Evolutionary conservation across 495 filamentous ascomycete species (phyloP).

Genomic region (Letharia lupina): DNA sequence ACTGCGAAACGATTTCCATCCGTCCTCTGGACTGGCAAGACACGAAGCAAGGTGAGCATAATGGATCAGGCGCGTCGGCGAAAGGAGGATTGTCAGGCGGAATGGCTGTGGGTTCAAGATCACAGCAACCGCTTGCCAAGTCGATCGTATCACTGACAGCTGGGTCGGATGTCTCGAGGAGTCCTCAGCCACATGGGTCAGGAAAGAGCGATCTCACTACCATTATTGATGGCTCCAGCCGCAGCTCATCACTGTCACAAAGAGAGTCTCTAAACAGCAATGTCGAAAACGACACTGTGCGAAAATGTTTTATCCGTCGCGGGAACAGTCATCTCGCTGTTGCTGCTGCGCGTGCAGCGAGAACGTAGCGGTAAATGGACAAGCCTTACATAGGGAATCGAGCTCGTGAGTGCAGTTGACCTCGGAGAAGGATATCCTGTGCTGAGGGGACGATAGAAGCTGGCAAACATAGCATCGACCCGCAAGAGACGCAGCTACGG

Average conservation of each 20-base stretch:
- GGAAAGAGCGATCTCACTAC: background rate
- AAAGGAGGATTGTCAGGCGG: no score
- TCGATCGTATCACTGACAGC: background rate
- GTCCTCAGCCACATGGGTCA: background rate
- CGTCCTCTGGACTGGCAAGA: background rate
- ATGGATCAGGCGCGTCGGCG: background rate
- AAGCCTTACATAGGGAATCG: background rate
- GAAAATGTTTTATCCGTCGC: background rate
- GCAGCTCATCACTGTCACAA: constrained; percentile 4
- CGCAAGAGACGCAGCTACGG: no score
- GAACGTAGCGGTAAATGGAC: background rate
- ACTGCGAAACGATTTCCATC: background rate
- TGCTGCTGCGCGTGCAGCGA: constrained; percentile 9
- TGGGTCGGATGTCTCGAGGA: background rate
- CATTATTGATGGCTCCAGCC: background rate
- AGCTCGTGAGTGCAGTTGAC: background rate
- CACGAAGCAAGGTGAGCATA: background rate
- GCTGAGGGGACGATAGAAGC: background rate
- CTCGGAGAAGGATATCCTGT: background rate
- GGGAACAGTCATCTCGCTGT: background rate
- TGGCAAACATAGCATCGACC: no score
- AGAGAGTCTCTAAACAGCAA: background rate
- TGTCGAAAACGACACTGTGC: no score
- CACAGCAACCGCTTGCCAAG: background rate
- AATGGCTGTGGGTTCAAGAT: background rate